Base-by-base conservation (phyloP, 2,329 filamentous ascomycete species). In the Sclerotinia minor region DNA sequence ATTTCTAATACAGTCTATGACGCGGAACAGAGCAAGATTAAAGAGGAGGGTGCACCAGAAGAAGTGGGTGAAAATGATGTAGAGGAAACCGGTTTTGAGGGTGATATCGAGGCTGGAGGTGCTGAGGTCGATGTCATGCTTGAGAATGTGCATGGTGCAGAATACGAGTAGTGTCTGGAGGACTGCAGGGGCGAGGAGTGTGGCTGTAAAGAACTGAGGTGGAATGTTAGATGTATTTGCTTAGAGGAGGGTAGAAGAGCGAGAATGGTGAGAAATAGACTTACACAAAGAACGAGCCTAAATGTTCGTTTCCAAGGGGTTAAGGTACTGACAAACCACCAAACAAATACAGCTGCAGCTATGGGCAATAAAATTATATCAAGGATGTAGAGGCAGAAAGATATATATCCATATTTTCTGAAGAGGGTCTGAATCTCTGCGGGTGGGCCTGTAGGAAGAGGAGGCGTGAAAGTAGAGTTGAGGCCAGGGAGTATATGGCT, bases 331-430 rank as follows among this genome's bases (percentile, higher is more conserved):
- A 63, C 50, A n/a, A 63, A 50, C 59, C 45, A 63, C 59, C 59
- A 63, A 32, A 63, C 50, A 50, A 63, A 63, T 21, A 13, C 59
- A 4, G 17, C 32, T 50, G 59, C 59, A 41, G 26, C 15, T 21
- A 52, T 26, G 21, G 59, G 59, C 5, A 50, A 24, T 8, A 63
- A 45, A 50, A 63, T 63, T 15, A 50, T 21, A 15, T 63, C 45
- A 13, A 63, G 8, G 5, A 63, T 63, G 2, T 63, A 63, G 19
- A 63, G 32, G 2, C n/a, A 38, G 45, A 38, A 50, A 41, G 59
- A 63, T 38, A 50, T 50, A 8, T 63, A 63, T 38, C 32, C 59
- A 41, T 63, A 50, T 15, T 63, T n/a, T 38, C 24, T 50, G 45
- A 63, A 63, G 5, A 63, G 29, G 35, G 45, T 19, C 13, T 63